phyloP scores from a whole-genome alignment of 148 eudicot genomes.

The Limonium bicolor region DNA sequence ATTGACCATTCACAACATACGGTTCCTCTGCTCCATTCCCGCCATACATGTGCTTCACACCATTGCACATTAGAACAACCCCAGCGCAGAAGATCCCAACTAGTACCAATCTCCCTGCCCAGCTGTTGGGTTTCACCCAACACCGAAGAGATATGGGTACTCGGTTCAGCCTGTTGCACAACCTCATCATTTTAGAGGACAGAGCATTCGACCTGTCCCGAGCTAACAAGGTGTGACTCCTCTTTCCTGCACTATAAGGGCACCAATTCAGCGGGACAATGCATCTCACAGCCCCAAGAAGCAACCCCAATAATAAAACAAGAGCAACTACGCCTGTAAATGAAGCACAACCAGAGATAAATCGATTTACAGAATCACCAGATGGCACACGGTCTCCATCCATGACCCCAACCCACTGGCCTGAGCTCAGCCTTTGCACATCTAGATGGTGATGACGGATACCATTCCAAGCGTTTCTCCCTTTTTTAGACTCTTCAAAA shows the following conservation, averaged over 20 bases:
- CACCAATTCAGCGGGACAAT: conserved; percentile 80
- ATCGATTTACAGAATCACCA: conserved; percentile 45
- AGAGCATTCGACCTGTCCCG: conserved; percentile 49
- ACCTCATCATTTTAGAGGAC: conserved; percentile 40
- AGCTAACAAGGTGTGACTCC: conserved; percentile 49
- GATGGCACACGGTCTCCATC: conserved; percentile 94
- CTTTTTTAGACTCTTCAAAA: conserved; percentile 41
- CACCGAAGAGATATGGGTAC: conserved; percentile 33
- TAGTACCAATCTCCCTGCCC: conserved; percentile 34
- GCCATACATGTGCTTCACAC: conserved; percentile 46
- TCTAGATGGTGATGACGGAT: conserved; percentile 84
- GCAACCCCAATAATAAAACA: conserved; percentile 45
- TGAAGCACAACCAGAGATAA: conserved; percentile 43
- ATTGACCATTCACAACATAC: conserved; percentile 45
- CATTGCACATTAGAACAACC: conserved; percentile 44
- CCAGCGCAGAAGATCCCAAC: conserved; percentile 19
- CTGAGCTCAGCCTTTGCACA: conserved; percentile 55
- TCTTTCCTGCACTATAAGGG: conserved; percentile 55
- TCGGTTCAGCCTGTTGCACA: conserved; percentile 55
- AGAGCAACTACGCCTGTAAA: conserved; percentile 29
- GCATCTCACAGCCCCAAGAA: conserved; percentile 62
- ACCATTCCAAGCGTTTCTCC: conserved; percentile 83
- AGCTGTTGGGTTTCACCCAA: conserved; percentile 47
- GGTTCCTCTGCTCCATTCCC: conserved; percentile 78
- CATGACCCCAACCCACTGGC: conserved; percentile 71